A percentile compares a stretch with the other conserved stretches of the same genome.
Conservation (phyloP, 331 rosid species). For the Phaseolus coccineus region DNA sequence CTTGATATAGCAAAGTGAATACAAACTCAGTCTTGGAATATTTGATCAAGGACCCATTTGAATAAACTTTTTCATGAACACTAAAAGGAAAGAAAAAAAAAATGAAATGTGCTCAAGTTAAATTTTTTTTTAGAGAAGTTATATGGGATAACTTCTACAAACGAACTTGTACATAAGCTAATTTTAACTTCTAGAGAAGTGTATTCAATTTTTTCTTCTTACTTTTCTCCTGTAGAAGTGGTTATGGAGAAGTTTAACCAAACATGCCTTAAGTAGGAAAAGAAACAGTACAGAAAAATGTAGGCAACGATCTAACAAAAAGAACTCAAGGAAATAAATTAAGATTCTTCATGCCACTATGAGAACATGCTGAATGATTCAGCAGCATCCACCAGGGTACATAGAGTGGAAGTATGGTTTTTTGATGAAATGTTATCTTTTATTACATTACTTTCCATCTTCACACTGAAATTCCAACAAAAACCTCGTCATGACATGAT, state of each 20-base stretch:
- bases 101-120: too few relatives aligned
- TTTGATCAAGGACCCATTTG: background rate
- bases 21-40: background rate
- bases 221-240: too few relatives aligned
- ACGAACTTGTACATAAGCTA: too few relatives aligned
- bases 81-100: too few relatives aligned
- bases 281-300: background rate
- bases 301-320: background rate
- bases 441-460: background rate
- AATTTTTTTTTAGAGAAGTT: too few relatives aligned
- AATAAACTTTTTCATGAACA: too few relatives aligned
- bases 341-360: background rate
- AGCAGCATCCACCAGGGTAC: background rate
- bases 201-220: too few relatives aligned
- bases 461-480: slow-evolving; percentile 1
- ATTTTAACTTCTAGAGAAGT: too few relatives aligned
- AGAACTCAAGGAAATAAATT: background rate
- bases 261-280: too few relatives aligned
- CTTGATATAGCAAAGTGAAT: background rate
- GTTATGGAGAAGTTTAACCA: too few relatives aligned
- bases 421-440: background rate
- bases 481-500: background rate
- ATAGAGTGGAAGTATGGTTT: background rate
- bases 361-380: slow-evolving; percentile 7
- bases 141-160: too few relatives aligned